phyloP scores from a whole-genome alignment of 2,329 filamentous ascomycete species.

The Xylaria sp. region DNA sequence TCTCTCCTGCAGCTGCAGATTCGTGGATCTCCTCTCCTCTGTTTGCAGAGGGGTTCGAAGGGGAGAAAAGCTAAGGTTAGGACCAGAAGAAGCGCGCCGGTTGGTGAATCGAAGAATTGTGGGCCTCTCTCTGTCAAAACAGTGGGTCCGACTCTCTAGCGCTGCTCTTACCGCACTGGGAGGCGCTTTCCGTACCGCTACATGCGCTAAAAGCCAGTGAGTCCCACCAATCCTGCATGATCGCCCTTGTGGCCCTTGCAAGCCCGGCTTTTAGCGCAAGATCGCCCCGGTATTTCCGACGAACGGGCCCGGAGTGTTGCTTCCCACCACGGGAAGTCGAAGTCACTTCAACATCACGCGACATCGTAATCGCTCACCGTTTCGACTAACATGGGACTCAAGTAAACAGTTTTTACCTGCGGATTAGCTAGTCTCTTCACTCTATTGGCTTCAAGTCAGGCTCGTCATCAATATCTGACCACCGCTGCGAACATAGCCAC shows the following conservation, averaged over 20 bases:
- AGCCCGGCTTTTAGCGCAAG: background rate
- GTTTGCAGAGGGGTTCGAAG: background rate
- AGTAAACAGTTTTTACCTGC: too few relatives aligned
- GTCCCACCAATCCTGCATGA: background rate
- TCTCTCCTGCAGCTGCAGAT: background rate
- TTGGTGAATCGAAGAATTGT: background rate
- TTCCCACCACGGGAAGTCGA: too few relatives aligned
- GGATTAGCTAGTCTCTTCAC: too few relatives aligned
- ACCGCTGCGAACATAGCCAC: too few relatives aligned
- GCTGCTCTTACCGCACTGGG: too few relatives aligned
- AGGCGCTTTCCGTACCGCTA: background rate
- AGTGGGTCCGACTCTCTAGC: too few relatives aligned
- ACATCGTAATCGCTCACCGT: background rate
- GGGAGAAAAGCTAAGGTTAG: background rate
- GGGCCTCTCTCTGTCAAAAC: background rate
- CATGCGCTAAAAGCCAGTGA: too few relatives aligned
- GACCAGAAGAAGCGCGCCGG: too few relatives aligned
- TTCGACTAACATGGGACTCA: background rate
- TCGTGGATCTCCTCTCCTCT: background rate
- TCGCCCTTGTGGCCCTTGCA: background rate
- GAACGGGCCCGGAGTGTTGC: background rate
- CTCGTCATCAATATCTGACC: too few relatives aligned
- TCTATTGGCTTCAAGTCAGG: too few relatives aligned
- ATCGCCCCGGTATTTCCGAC: constrained; percentile 4
- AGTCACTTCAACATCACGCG: background rate